Conservation (phyloP, 2,329 filamentous ascomycete species). For the Pseudogymnoascus sp. region DNA sequence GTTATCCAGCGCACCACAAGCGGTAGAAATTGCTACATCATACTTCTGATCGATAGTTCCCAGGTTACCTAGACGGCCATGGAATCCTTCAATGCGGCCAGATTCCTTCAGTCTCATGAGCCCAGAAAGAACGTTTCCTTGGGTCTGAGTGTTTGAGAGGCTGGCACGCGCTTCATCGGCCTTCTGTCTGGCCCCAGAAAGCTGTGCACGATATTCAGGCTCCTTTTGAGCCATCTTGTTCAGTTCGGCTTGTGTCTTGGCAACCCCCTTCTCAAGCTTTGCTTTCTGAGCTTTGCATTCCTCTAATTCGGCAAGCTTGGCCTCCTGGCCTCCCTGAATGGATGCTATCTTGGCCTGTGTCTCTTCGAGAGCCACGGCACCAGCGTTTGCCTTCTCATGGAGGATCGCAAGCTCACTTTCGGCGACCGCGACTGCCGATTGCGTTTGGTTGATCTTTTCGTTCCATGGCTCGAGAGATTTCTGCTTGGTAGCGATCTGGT, state of each 20-base stretch:
- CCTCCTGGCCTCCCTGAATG: conserved; percentile 62
- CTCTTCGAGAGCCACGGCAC: conserved; percentile 75
- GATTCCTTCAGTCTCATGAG: conserved; percentile 94
- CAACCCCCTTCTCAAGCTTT: conserved; percentile 65
- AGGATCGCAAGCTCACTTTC: conserved; percentile 92
- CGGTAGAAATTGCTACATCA: conserved; percentile 96
- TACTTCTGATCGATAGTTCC: conserved; percentile 90
- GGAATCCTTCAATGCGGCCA: conserved; percentile 92
- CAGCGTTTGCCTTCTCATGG: conserved; percentile 79
- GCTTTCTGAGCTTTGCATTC: conserved; percentile 66
- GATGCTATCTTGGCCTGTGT: conserved; percentile 68
- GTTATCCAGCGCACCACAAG: conserved; percentile 84
- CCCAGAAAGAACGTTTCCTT: conserved; percentile 84
- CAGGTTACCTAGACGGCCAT: conserved; percentile 87
- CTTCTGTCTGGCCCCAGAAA: conserved; percentile 86
- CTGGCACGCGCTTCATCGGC: conserved; percentile 92
- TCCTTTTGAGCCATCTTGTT: conserved; percentile 68
- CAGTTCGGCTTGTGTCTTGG: conserved; percentile 64
- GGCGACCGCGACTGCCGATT: conserved; percentile 86
- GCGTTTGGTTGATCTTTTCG: conserved; percentile 93
- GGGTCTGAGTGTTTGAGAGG: conserved; percentile 80
- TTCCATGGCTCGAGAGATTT: conserved; percentile 95
- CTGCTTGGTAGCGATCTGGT: conserved; percentile 86
- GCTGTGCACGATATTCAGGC: conserved; percentile 70
- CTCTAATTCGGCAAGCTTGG: conserved; percentile 68